Evolutionary conservation across 306 rosid species (phyloP).

Genomic region (Pueraria montana): DNA sequence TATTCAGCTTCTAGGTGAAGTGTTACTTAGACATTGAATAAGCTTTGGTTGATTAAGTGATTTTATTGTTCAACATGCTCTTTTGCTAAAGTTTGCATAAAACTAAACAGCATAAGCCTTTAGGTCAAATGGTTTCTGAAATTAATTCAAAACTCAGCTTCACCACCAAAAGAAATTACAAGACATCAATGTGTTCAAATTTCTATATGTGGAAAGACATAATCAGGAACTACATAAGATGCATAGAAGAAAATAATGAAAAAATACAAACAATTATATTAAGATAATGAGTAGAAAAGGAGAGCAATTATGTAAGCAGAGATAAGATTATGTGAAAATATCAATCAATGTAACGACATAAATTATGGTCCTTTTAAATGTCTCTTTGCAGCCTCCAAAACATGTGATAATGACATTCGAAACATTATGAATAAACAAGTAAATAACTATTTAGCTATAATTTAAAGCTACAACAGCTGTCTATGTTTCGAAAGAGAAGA

Average conservation of each 20-base stretch:
- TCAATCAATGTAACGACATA: background rate
- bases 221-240: background rate
- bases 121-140: conserved; percentile 12
- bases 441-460: background rate
- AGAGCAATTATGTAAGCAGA: background rate
- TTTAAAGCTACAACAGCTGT: background rate
- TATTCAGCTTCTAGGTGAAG: background rate
- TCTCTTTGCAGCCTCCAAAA: background rate
- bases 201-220: background rate
- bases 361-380: background rate
- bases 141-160: background rate
- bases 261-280: no score
- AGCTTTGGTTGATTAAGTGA: conserved; percentile 7
- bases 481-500: background rate
- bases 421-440: background rate
- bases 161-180: conserved; percentile 3
- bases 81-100: background rate
- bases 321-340: background rate
- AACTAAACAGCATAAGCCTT: background rate
- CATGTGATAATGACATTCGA: background rate
- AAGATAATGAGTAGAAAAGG: background rate
- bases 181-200: background rate
- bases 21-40: background rate
- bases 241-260: background rate
- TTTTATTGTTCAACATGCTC: background rate